Evolutionary conservation across 2,329 filamentous ascomycete species (phyloP).

Genomic region (Chaetomiaceae sp.): DNA sequence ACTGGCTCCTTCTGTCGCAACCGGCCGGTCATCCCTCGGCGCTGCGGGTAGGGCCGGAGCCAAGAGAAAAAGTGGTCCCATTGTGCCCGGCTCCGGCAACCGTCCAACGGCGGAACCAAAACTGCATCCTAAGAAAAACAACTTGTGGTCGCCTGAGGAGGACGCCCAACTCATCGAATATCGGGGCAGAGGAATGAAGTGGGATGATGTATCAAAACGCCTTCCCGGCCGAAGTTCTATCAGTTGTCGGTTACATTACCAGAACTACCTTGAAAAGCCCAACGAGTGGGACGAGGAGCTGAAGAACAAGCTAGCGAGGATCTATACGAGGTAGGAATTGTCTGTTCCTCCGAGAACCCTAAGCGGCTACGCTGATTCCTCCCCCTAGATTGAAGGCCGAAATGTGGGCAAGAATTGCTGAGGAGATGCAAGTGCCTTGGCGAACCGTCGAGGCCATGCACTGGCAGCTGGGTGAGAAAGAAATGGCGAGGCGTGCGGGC

Average conservation of each 20-base stretch:
- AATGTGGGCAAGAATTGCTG: conserved; percentile 95
- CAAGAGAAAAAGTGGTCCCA: conserved; percentile 9
- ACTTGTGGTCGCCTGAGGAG: conserved; percentile 93
- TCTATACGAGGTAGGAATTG: conserved; percentile 89
- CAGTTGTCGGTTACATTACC: conserved; percentile 89
- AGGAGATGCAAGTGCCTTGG: conserved; percentile 94
- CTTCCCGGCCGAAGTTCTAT: conserved; percentile 88
- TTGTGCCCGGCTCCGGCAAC: conserved; percentile 4
- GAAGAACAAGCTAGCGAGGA: conserved; percentile 89
- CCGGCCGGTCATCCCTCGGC: no score
- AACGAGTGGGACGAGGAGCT: conserved; percentile 96
- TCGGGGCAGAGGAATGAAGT: conserved; percentile 88
- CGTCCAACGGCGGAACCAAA: conserved; percentile 46
- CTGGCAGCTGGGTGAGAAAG: conserved; percentile 88
- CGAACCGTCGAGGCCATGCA: conserved; percentile 96
- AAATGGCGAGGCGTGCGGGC: conserved; percentile 89
- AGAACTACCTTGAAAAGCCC: conserved; percentile 90
- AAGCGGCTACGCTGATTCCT: no score
- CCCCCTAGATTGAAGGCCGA: conserved; percentile 79
- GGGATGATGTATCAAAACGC: conserved; percentile 94
- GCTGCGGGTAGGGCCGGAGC: conserved; percentile 6
- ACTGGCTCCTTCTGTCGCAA: no score
- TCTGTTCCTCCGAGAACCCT: no score
- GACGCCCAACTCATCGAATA: conserved; percentile 91
- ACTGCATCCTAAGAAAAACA: conserved; percentile 88